Base-by-base conservation (phyloP, 2,329 filamentous ascomycete species). In the Bipolaris cookei region DNA sequence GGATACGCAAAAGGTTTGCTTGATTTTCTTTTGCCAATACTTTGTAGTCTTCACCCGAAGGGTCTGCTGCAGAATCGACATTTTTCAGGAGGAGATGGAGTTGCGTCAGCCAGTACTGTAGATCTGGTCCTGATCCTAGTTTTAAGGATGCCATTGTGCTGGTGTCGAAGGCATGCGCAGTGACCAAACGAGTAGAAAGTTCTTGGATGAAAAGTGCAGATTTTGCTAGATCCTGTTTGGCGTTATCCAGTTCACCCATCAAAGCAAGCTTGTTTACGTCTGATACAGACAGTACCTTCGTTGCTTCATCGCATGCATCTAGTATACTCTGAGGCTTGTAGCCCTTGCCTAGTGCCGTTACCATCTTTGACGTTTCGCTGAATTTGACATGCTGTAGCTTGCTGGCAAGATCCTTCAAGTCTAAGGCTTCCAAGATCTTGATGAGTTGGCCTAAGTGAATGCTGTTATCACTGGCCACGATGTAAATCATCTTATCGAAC, bases 401-500 rank as follows among this genome's bases (percentile, higher is more conserved):
- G 60, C 81, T 81, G 4, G 86, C 85, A 54, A 91, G 84, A 3
- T 91, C 88, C 56, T 84, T 81, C 70, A 88, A 81, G 34, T 86
- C 89, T 77, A 92, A 85, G 23, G 91, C 82, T 70, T 90, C 86
- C 57, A 92, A 81, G 34, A 91, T 90, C 79, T 90, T 91, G 82
- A 91, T 90, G 14, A 92, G 80, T 72, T 91, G 88, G 68, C 86
- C 86, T 52, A 92, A 81, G 70, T 92, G 90, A 11, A 90, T 80
- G 66, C 90, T 88, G 68, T 92, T 89, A 62, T 88, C 85, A 20
- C 84, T 87, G 1, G 89, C 88, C 28, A 92, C 86, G 8, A 92
- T 89, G 68, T 92, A 92, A 60, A 92, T 88, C 88, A 92, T 90
- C 72, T 90, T 86, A 77, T 92, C 89, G 66, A 90, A 91, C 10